A percentile compares a stretch with the other conserved stretches of the same genome.
These are phyloP conservation scores for Debaryomycetaceae sp. DNA, from an alignment of 1,139 yeast species.

Conservation along the genomic window DNA sequence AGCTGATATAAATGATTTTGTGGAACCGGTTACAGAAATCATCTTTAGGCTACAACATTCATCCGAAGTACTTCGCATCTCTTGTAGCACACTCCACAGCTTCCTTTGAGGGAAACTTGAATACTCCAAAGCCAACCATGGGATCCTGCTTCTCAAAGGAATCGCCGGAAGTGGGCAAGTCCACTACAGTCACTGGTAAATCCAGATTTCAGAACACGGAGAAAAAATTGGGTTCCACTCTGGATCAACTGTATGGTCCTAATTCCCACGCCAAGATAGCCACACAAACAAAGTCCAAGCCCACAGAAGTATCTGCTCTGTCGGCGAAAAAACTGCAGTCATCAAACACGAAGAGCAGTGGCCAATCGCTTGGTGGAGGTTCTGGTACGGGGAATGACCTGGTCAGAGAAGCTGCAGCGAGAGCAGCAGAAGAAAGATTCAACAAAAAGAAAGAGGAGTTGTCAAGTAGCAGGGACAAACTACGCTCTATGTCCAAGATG, in stretches of 20 bases:
- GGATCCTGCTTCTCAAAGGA: constrained; percentile 18
- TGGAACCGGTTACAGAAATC: constrained; percentile 1
- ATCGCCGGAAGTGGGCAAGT: constrained; percentile 3
- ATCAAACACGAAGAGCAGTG: not conserved
- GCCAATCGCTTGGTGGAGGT: constrained; percentile 5
- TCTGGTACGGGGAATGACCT: not conserved
- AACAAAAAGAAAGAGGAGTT: constrained; percentile 22
- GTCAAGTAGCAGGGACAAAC: constrained; percentile 23
- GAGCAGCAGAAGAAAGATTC: constrained; percentile 34
- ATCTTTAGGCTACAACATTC: not conserved
- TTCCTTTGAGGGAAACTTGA: not conserved
- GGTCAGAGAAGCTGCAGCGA: constrained; percentile 30
- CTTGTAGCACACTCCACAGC: not conserved
- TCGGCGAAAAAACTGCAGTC: not conserved
- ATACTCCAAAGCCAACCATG: constrained; percentile 8
- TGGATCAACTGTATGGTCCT: not conserved
- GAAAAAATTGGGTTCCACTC: constrained; percentile 2
- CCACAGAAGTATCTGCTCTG: not conserved
- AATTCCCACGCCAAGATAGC: not conserved
- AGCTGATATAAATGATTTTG: not conserved
- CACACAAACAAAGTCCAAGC: not conserved
- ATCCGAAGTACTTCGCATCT: not conserved
- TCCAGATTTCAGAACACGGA: constrained; percentile 3
- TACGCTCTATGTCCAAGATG: constrained; percentile 27
- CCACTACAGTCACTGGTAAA: constrained; percentile 2